Base-by-base conservation (phyloP, 1,139 yeast species). In the Trichomonascaceae sp. region DNA sequence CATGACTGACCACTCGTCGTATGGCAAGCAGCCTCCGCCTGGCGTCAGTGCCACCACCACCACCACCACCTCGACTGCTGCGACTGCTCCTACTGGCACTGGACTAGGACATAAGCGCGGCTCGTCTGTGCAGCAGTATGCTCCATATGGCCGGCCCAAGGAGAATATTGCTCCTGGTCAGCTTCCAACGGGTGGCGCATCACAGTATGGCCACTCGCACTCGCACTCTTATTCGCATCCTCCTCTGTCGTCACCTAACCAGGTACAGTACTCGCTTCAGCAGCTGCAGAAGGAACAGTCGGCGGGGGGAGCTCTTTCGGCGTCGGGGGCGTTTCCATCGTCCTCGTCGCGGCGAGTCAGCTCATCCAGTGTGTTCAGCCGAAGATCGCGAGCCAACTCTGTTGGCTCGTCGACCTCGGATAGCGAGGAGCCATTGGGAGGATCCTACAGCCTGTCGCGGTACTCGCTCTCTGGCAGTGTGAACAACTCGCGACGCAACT, bases 1-100 rank as follows among this genome's bases (percentile, higher is more conserved):
- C 31, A 51, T 54, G 4, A 31, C 45, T n/a, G 54, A 49, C 35
- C 48, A 53, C 2, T 46, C 47, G 13, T 54, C 52, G 13, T 51
- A 50, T 42, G 37, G 52, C 27, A 15, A 20, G 11, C 6, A 20
- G 9, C 6, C 9, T 20, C 11, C 23, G 23, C 39, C 31, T 28
- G 27, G 16, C 8, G 17, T 30, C 23, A 32, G 31, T 11, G 36
- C 40, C 11, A 37, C 39, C 3, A 30, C 43, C 5, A 39, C 40
- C 4, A 41, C 45, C 4, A 37, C 41, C 34, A 33, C 42, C 14
- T 41, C 47, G 25, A 36, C 41, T 11, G n/a, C n/a, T n/a, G n/a
- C n/a, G n/a, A n/a, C n/a, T n/a, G n/a, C n/a, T n/a, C n/a, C n/a
- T n/a, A n/a, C n/a, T n/a, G n/a, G n/a, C n/a, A n/a, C n/a, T n/a